phyloP scores from a whole-genome alignment of 2,329 filamentous ascomycete genomes.

The Cordyceps tenuipes region DNA sequence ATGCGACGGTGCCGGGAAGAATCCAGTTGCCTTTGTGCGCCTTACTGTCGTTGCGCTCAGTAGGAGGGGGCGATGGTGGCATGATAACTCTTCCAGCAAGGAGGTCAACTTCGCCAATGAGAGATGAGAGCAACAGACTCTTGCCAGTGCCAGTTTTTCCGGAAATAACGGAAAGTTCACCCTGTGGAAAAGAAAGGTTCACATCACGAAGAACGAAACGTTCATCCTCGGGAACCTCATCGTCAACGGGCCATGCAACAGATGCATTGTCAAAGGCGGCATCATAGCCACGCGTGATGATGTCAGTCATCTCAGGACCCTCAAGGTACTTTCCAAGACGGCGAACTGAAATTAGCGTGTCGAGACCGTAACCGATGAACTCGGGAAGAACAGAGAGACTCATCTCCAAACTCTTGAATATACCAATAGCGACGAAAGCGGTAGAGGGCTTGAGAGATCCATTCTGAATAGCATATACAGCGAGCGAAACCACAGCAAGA shows the following conservation, averaged over 20 bases:
- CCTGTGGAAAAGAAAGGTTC: slow-evolving; percentile 56
- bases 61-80: slow-evolving; percentile 39
- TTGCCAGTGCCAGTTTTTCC: slow-evolving; percentile 74
- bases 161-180: slow-evolving; percentile 65
- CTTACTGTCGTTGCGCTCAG: slow-evolving; percentile 51
- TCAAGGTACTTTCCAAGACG: slow-evolving; percentile 65
- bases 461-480: slow-evolving; percentile 57
- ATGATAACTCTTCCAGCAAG: slow-evolving; percentile 53
- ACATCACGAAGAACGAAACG: slow-evolving; percentile 59
- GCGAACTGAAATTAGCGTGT: slow-evolving; percentile 63
- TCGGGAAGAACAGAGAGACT: slow-evolving; percentile 65
- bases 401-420: slow-evolving; percentile 67
- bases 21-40: slow-evolving; percentile 61
- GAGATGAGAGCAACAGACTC: slow-evolving; percentile 62
- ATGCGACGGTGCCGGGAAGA: slow-evolving; percentile 60
- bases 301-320: slow-evolving; percentile 53
- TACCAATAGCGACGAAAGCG: slow-evolving; percentile 69
- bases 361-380: slow-evolving; percentile 59
- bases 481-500: slow-evolving; percentile 62
- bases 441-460: slow-evolving; percentile 60
- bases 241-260: slow-evolving; percentile 67
- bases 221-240: slow-evolving; percentile 45
- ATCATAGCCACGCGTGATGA: slow-evolving; percentile 45
- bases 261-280: slow-evolving; percentile 60
- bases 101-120: slow-evolving; percentile 68